Conservation (phyloP, 495 filamentous ascomycete genomes). For the Trichoderma reesei region DNA sequence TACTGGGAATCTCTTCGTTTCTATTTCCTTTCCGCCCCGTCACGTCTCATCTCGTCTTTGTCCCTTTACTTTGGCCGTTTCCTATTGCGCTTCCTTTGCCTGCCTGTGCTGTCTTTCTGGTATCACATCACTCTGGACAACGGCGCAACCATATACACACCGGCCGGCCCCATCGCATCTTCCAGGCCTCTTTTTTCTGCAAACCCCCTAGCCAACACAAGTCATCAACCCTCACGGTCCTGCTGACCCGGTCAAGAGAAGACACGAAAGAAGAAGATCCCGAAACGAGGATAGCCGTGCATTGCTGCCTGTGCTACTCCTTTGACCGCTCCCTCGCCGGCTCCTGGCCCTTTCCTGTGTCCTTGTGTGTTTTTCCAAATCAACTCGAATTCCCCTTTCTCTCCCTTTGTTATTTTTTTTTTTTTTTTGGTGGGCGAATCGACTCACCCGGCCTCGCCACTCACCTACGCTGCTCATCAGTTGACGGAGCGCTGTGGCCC, state of each 20-base stretch:
- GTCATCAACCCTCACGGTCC: not conserved
- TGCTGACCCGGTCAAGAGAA: not conserved
- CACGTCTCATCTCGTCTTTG: not conserved
- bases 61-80: not conserved
- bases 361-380: not conserved
- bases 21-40: not conserved
- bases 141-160: too few species aligned
- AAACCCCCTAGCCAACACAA: not conserved
- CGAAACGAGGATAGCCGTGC: not conserved
- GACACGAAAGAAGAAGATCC: not conserved
- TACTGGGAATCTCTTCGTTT: constrained; percentile 2
- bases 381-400: not conserved
- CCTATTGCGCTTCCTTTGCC: too few species aligned
- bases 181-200: not conserved
- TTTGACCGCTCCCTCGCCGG: not conserved
- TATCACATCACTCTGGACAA: not conserved
- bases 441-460: constrained; percentile 3
- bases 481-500: constrained; percentile 8
- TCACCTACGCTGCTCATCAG: not conserved
- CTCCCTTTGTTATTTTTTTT: not conserved
- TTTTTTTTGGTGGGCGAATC: not conserved
- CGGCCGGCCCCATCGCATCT: not conserved
- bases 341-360: not conserved
- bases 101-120: not conserved
- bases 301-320: constrained; percentile 1